Percentiles rank a stretch among this genome's conserved stretches.
These are phyloP conservation scores for Austroboletus rostrupii DNA, from an alignment of 1,284 basidiomycete species.

Conservation along the genomic window DNA sequence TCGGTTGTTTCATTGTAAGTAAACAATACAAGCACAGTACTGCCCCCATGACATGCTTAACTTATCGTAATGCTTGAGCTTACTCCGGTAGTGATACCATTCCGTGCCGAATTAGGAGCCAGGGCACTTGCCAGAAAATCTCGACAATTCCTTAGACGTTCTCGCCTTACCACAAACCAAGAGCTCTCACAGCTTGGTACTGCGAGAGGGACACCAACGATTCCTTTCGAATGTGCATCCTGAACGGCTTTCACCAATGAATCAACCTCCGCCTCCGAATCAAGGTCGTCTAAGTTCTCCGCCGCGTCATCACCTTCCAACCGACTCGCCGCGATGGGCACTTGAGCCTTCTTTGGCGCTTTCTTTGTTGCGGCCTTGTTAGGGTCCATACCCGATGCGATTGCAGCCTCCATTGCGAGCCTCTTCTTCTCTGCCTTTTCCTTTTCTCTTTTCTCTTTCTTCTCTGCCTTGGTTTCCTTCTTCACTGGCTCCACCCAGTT, in stretches of 20 bases:
- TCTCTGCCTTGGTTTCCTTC: conserved; percentile 75
- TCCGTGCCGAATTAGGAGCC: conserved; percentile 21
- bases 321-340: conserved; percentile 41
- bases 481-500: conserved; percentile 93
- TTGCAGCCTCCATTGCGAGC: conserved; percentile 60
- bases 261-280: conserved; percentile 72
- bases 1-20: neutral
- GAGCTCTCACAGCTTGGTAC: conserved; percentile 46
- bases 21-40: neutral
- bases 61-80: conserved; percentile 18
- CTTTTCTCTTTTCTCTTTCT: conserved; percentile 73
- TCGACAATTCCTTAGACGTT: conserved; percentile 64
- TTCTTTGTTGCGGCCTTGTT: conserved; percentile 50
- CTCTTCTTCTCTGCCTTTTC: conserved; percentile 77
- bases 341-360: conserved; percentile 46
- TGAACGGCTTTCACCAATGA: conserved; percentile 52
- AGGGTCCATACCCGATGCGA: conserved; percentile 51
- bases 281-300: conserved; percentile 75
- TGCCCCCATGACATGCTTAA: conserved; percentile 1
- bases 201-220: conserved; percentile 47
- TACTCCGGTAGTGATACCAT: conserved; percentile 21
- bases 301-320: conserved; percentile 54
- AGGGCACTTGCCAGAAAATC: conserved; percentile 62
- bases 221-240: conserved; percentile 50
- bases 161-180: conserved; percentile 75